Percentiles rank a stretch among this genome's conserved stretches.
phyloP scores from a whole-genome alignment of 2,329 filamentous ascomycete genomes.

The Aspergillus costaricaensis region DNA sequence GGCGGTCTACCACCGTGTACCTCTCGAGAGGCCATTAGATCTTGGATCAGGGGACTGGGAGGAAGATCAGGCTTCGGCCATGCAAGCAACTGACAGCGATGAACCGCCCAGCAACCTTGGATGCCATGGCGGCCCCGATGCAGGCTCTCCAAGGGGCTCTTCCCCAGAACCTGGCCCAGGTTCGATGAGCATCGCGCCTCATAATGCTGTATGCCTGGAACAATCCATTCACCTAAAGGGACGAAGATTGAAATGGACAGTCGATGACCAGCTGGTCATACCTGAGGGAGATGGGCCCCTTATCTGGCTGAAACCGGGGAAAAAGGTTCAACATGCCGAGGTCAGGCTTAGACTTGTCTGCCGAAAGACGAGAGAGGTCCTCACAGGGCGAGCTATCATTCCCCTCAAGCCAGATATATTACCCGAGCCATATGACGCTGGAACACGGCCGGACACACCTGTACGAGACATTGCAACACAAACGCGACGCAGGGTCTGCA shows the following conservation, averaged over 20 bases:
- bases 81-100: not conserved
- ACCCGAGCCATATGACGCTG: too few relatives aligned
- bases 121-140: not conserved
- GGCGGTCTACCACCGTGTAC: conserved; percentile 24
- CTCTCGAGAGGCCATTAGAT: not conserved
- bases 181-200: not conserved
- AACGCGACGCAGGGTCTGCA: not conserved
- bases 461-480: not conserved
- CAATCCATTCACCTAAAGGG: conserved; percentile 12
- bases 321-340: conserved; percentile 16
- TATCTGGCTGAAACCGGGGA: conserved; percentile 11
- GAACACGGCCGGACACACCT: too few relatives aligned
- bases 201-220: conserved; percentile 8
- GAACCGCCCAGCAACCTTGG: not conserved
- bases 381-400: conserved; percentile 14
- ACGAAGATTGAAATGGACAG: conserved; percentile 12
- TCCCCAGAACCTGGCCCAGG: not conserved
- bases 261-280: conserved; percentile 12
- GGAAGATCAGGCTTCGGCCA: not conserved
- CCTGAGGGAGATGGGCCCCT: conserved; percentile 6
- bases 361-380: conserved; percentile 14
- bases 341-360: conserved; percentile 13
- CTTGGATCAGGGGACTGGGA: not conserved
- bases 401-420: conserved; percentile 10
- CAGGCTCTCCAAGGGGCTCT: not conserved